Base-by-base conservation (phyloP, 345 rosid genomes). In the Citrus trifoliata region DNA sequence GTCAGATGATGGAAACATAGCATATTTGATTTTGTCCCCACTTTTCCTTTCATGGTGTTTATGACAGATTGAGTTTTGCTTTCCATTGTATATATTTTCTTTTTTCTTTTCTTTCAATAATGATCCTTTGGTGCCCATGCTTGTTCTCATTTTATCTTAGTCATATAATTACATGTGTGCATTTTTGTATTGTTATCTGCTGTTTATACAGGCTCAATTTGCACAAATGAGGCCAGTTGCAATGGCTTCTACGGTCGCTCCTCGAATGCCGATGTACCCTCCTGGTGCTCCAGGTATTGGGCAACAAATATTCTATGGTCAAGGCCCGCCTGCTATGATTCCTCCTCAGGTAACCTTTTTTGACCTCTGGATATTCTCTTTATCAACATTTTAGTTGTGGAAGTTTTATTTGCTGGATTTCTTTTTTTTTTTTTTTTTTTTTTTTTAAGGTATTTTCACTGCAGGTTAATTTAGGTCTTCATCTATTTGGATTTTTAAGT, bases 281-380 rank as follows among this genome's bases (percentile, higher is more conserved):
- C 91, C 93, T 51, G 93, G 91, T 46, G 93, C 88, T 73, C 91
- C 97, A 0, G 94, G 96, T 19, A 79, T 91, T 53, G 97, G 99
- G 74, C 97, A 90, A 61, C 97, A 89, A 74, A 79, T 95, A 63
- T 90, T 94, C 78, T 95, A 93, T 86, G 98, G 93, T 80, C 98
- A 93, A 85, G 89, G 81, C 33, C 97, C 98, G 7, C 96, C 98
- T 76, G 81, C 91, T 72, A 89, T 95, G 71, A 89, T 94, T 62
- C 95, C 96, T 78, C 89, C 90, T 18, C 99, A 93, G 89, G 98
- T 95, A 83, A 58, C 19, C 19, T 46, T 60, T 18, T 32, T 65
- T 8, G 56, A 48, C 40, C 65, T 69, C 18, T n/a, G 16, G 32
- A 32, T 21, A 18, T 18, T 61, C 14, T n/a, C 2, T 63, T 75